A percentile compares a stretch with the other conserved stretches of the same genome.
Evolutionary conservation across 2,329 filamentous ascomycete species (phyloP).

Genomic region (Fusarium palustre): DNA sequence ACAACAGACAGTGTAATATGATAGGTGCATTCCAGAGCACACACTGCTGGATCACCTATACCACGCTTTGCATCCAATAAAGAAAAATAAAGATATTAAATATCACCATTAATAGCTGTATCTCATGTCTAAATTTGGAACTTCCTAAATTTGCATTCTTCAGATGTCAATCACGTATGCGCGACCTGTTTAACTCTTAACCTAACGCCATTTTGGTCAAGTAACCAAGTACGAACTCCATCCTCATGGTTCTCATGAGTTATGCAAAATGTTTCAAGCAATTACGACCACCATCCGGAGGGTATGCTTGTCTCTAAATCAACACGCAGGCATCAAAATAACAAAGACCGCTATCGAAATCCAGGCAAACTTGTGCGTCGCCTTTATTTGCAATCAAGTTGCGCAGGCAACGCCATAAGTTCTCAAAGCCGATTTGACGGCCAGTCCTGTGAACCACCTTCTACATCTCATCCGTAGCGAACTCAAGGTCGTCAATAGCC

Average conservation of each 20-base stretch:
- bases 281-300: not conserved
- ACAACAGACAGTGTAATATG: constrained; percentile 27
- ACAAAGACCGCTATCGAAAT: not conserved
- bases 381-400: not conserved
- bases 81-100: not conserved
- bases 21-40: constrained; percentile 19
- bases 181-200: not conserved
- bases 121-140: constrained; percentile 6
- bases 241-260: constrained; percentile 14
- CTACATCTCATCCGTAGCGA: constrained; percentile 51
- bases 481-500: constrained; percentile 44
- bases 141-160: constrained; percentile 12
- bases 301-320: not conserved
- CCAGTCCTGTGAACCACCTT: not conserved
- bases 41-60: not conserved
- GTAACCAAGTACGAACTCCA: constrained; percentile 18
- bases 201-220: constrained; percentile 28
- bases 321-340: not conserved
- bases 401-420: not conserved
- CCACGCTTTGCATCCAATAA: not conserved
- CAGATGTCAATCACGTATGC: constrained; percentile 2
- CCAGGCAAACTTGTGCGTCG: not conserved
- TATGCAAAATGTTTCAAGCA: constrained; percentile 1
- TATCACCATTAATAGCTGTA: not conserved
- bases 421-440: not conserved